Conservation (phyloP, 2,329 filamentous ascomycete genomes). For the Fusarium clavum region DNA sequence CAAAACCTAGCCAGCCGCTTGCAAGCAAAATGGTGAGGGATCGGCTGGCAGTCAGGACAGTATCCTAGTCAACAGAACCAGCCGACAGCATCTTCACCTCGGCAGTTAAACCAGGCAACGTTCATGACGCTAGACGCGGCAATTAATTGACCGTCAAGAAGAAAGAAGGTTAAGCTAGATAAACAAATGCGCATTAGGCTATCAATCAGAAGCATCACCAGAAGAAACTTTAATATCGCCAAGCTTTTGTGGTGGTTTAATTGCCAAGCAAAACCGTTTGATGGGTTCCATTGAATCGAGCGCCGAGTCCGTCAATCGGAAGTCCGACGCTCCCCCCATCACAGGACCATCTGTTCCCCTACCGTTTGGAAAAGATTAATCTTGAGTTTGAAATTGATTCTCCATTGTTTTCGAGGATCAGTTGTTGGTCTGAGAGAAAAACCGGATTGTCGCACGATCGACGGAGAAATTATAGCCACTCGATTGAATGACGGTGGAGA, state of each 20-base stretch:
- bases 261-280: conserved; percentile 10
- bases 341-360: neutral
- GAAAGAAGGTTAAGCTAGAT: conserved; percentile 6
- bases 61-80: neutral
- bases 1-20: neutral
- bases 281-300: neutral
- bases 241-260: conserved; percentile 12
- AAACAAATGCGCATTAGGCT: neutral
- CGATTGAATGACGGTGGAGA: conserved; percentile 1
- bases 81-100: neutral
- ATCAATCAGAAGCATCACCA: neutral
- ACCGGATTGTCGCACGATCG: conserved; percentile 32
- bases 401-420: conserved; percentile 14
- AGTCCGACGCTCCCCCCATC: neutral
- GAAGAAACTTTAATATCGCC: conserved; percentile 17
- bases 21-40: neutral
- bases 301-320: conserved; percentile 22
- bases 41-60: neutral
- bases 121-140: neutral
- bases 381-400: neutral
- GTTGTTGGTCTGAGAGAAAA: neutral
- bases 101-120: neutral
- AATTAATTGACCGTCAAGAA: neutral
- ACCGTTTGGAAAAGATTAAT: conserved; percentile 1
- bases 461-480: conserved; percentile 11